These are phyloP conservation scores for Cyberlindnera misumaiensis DNA, from an alignment of 805 yeast species.

Conservation along the genomic window DNA sequence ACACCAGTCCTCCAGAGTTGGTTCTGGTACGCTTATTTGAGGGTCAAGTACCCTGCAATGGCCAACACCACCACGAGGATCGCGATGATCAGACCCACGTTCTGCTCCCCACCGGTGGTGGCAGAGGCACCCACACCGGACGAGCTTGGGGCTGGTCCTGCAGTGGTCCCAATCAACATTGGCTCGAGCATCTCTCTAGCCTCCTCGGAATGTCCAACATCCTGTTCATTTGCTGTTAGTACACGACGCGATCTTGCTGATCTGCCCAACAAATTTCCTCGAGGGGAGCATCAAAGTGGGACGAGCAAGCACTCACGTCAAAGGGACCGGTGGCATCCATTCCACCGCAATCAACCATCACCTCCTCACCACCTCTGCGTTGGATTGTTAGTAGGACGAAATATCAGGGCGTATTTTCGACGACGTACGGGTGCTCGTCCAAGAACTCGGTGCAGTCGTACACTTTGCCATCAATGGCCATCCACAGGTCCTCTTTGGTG, in stretches of 20 bases:
- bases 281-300: background rate
- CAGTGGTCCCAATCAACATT: conserved; percentile 72
- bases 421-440: conserved; percentile 51
- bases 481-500: conserved; percentile 76
- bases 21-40: too few species aligned
- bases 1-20: too few species aligned
- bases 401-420: too few species aligned
- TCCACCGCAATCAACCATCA: conserved; percentile 75
- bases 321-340: conserved; percentile 78
- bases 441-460: conserved; percentile 47
- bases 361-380: conserved; percentile 72
- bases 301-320: conserved; percentile 36
- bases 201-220: conserved; percentile 96
- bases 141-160: conserved; percentile 43
- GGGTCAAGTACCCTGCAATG: conserved; percentile 15
- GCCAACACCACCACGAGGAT: conserved; percentile 16
- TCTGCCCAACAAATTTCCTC: too few species aligned
- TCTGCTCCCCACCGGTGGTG: conserved; percentile 22
- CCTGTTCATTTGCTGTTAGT: conserved; percentile 34
- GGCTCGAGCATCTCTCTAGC: conserved; percentile 73
- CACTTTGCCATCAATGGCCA: conserved; percentile 76
- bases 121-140: conserved; percentile 14
- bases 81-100: conserved; percentile 19
- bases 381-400: conserved; percentile 28
- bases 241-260: too few species aligned